Evolutionary conservation across 768 basidiomycete species (phyloP), one percentile per base, ranked within the genome.

Genomic region (Obba rivulosa): DNA sequence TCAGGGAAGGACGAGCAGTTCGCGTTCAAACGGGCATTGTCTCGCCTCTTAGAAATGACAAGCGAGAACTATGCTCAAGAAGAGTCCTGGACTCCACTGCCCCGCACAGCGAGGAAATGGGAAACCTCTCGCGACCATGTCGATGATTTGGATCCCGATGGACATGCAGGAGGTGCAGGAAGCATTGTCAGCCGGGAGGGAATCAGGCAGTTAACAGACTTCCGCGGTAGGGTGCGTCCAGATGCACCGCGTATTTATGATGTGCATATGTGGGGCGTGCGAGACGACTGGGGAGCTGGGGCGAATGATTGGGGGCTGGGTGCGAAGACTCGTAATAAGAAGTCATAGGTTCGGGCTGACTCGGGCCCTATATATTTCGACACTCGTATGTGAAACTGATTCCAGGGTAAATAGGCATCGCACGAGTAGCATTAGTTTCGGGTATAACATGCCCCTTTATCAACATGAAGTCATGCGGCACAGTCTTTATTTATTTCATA

Each of bases 21-120:
- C 57, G 78, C 78, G 1, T 82, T 75, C 69, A 78, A 78, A 64
- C 73, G 80, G 35, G 81, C 80, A 1, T 71, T 81, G 17, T 81
- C 79, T 13, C 68, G 79, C 21, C 63, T 82, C 17, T 63, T 73
- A 49, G 79, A 83, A 62, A 81, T 81, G 77, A 76, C 76, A 16
- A 71, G 70, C 51, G 58, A 62, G 39, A 51, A 43, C 17, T 73
- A 75, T 56, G 55, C 57, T 31, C 50, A 45, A 17, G 51, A 64
- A 21, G 65, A 64, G 41, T 46, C 43, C 8, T 74, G 74, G 72
- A 51, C 56, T 3, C 74, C 72, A 10, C 62, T 73, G 3, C 62
- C 68, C 3, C 45, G 47, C 8, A 45, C 39, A 13, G 46, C 55
- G 16, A 61, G 69, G 14, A 65, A 65, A 46, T 72, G 70, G 70